phyloP scores from a whole-genome alignment of 768 basidiomycete species.

The Serendipita sp. region DNA sequence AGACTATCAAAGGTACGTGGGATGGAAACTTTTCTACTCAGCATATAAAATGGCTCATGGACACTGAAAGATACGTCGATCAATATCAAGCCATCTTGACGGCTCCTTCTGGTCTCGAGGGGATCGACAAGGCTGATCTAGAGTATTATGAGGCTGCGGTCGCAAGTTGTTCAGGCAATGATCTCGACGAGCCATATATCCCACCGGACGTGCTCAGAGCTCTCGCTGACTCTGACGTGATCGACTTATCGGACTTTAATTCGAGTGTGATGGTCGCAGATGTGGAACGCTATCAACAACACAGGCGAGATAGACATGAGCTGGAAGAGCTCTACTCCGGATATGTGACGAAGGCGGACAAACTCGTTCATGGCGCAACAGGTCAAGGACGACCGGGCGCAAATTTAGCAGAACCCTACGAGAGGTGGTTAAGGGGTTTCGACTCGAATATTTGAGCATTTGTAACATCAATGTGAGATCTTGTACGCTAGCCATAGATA shows the following conservation, averaged over 20 bases:
- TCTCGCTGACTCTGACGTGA: background rate
- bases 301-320: background rate
- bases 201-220: background rate
- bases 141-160: background rate
- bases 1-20: conserved; percentile 54
- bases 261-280: background rate
- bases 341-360: background rate
- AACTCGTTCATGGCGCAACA: background rate
- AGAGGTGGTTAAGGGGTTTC: background rate
- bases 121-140: conserved; percentile 4
- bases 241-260: background rate
- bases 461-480: too few relatives aligned
- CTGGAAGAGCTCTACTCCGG: background rate
- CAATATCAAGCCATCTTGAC: conserved; percentile 2
- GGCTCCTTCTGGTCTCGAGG: background rate
- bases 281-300: background rate
- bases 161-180: background rate
- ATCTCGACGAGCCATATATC: background rate
- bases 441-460: background rate
- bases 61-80: background rate
- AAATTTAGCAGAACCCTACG: background rate
- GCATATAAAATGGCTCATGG: background rate
- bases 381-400: background rate
- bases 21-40: background rate
- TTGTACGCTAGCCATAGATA: too few relatives aligned